Evolutionary conservation across 2,329 filamentous ascomycete species (phyloP).

Genomic region (Ophioceras dolichostomum): DNA sequence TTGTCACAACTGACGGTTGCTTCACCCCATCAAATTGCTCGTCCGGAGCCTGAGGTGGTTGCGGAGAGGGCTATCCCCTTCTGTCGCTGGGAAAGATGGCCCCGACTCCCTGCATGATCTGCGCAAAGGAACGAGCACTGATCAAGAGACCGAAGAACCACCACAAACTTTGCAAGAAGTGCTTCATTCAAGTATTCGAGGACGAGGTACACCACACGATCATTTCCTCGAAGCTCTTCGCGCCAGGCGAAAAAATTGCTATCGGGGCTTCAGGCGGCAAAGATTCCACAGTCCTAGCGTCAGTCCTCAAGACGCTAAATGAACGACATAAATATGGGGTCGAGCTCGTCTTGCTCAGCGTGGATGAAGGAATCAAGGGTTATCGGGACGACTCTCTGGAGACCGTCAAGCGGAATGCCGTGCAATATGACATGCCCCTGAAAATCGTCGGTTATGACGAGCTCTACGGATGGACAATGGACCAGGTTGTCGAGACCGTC

Average conservation of each 20-base stretch:
- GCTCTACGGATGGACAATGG: conserved; percentile 98
- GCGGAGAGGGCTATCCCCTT: no score
- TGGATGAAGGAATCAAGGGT: conserved; percentile 95
- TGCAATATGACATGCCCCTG: conserved; percentile 82
- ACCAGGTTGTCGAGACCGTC: conserved; percentile 90
- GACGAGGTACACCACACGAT: conserved; percentile 92
- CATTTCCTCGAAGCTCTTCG: conserved; percentile 66
- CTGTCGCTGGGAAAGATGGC: no score
- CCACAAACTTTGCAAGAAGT: conserved; percentile 80
- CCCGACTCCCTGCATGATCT: conserved; percentile 63
- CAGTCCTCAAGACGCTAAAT: conserved; percentile 88
- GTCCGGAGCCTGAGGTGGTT: no score
- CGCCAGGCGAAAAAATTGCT: conserved; percentile 71
- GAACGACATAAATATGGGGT: conserved; percentile 79
- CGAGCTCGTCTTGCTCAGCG: conserved; percentile 74
- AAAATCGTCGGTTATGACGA: conserved; percentile 90
- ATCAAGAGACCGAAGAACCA: conserved; percentile 93
- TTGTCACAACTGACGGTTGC: neutral
- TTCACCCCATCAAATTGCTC: neutral
- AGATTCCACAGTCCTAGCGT: conserved; percentile 91
- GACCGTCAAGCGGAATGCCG: conserved; percentile 87
- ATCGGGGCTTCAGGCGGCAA: conserved; percentile 96
- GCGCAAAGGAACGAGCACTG: conserved; percentile 64
- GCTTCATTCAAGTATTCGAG: conserved; percentile 83
- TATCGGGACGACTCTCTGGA: conserved; percentile 94